These are phyloP conservation scores for Aspergillus homomorphus DNA, from an alignment of 495 filamentous ascomycete species.

Conservation along the genomic window DNA sequence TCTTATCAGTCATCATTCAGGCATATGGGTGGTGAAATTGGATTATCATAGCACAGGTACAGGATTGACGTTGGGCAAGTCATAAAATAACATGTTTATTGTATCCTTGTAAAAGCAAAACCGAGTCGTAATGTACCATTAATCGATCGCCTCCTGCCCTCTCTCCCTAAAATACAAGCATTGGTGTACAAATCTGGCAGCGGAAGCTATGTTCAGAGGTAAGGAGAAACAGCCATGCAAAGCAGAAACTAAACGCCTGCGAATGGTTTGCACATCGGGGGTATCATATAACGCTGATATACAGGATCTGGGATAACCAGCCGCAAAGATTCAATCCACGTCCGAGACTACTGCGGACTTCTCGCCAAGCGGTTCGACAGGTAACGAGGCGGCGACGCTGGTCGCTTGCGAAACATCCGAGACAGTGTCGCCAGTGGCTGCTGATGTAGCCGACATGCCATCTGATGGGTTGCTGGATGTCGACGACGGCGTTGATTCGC, in stretches of 20 bases:
- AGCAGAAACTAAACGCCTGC: constrained; percentile 11
- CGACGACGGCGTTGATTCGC: constrained; percentile 21
- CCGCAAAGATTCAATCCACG: constrained; percentile 11
- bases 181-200: background rate
- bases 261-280: constrained; percentile 16
- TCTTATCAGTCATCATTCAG: no score
- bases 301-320: background rate
- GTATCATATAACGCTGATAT: constrained; percentile 22
- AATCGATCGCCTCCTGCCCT: background rate
- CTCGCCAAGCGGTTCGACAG: constrained; percentile 2
- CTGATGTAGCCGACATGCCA: constrained; percentile 28
- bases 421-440: constrained; percentile 26
- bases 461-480: constrained; percentile 28
- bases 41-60: background rate
- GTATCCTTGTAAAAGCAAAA: background rate
- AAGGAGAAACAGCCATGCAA: background rate
- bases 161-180: background rate
- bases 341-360: constrained; percentile 9
- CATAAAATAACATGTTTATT: background rate
- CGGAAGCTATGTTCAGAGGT: background rate
- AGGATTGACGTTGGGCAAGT: no score
- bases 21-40: no score
- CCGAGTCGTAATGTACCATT: background rate
- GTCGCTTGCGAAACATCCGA: constrained; percentile 35
- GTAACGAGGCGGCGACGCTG: constrained; percentile 31